These are phyloP conservation scores for Ophiosphaerella herpotricha DNA, from an alignment of 2,329 filamentous ascomycete genomes.

Conservation along the genomic window DNA sequence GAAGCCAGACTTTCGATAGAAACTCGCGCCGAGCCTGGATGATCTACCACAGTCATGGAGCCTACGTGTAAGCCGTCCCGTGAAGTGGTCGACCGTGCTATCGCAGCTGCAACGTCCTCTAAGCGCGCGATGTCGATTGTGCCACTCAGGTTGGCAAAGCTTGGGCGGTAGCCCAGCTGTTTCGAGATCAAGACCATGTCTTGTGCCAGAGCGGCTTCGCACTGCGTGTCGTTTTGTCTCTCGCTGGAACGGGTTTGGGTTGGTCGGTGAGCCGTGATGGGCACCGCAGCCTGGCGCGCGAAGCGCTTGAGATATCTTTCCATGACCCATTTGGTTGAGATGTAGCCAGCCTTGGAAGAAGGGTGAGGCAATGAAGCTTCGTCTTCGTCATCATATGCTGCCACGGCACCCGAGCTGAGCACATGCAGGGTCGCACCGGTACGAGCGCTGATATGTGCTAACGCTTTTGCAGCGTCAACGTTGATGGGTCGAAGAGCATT, in stretches of 20 bases:
- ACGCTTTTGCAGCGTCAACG: constrained; percentile 15
- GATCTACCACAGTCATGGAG: constrained; percentile 6
- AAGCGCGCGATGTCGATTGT: constrained; percentile 8
- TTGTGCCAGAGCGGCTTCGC: constrained; percentile 1
- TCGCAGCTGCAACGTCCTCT: constrained; percentile 3
- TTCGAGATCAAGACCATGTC: constrained; percentile 7
- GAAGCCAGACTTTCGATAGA: constrained; percentile 4
- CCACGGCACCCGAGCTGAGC: constrained; percentile 8
- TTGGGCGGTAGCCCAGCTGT: constrained; percentile 5
- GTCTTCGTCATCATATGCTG: constrained; percentile 5
- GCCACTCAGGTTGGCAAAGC: constrained; percentile 6
- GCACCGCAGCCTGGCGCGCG: constrained; percentile 1
- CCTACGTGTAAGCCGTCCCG: not conserved
- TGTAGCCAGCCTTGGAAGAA: constrained; percentile 7
- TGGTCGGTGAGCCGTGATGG: constrained; percentile 8
- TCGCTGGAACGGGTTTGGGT: constrained; percentile 1
- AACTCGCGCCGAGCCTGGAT: constrained; percentile 5
- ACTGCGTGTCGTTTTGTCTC: not conserved
- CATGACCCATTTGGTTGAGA: constrained; percentile 9
- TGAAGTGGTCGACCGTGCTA: constrained; percentile 5
- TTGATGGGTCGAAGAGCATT: constrained; percentile 28
- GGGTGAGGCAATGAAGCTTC: not conserved
- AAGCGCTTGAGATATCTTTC: constrained; percentile 7
- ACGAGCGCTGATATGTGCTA: constrained; percentile 2
- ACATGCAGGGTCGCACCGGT: constrained; percentile 4